Evolutionary conservation across 2,329 filamentous ascomycete species (phyloP).

Genomic region (Malbranchea cinnamomea): DNA sequence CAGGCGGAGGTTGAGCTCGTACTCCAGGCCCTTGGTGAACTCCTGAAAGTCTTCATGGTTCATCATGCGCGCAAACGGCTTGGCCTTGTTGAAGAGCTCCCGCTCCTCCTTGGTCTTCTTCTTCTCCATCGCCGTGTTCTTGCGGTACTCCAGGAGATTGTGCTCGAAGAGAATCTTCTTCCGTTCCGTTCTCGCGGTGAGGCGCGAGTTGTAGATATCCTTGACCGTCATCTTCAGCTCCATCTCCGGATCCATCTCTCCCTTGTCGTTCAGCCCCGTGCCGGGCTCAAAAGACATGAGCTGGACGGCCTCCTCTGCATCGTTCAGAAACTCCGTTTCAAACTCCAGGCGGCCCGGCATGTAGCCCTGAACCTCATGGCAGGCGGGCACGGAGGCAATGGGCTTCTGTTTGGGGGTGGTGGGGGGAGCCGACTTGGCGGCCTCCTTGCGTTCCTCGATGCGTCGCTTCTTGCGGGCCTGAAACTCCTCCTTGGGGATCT

Average conservation of each 20-base stretch:
- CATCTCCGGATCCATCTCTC: conserved; percentile 86
- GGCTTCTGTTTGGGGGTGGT: conserved; percentile 88
- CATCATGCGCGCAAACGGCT: conserved; percentile 95
- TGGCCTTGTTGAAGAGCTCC: conserved; percentile 80
- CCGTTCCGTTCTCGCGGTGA: conserved; percentile 80
- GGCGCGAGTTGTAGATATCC: conserved; percentile 88
- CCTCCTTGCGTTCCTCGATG: conserved; percentile 83
- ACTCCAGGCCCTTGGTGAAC: conserved; percentile 69
- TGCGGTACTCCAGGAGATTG: conserved; percentile 79
- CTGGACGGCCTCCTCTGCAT: conserved; percentile 94
- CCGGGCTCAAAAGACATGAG: conserved; percentile 97
- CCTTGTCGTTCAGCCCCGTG: conserved; percentile 79
- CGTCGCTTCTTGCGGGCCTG: conserved; percentile 82
- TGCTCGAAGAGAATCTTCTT: conserved; percentile 98
- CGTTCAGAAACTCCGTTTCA: conserved; percentile 93
- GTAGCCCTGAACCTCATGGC: conserved; percentile 95
- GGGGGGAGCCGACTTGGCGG: conserved; percentile 66
- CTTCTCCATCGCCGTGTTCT: conserved; percentile 81
- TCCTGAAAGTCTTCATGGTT: conserved; percentile 79
- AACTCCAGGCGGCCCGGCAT: conserved; percentile 97
- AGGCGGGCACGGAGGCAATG: conserved; percentile 85
- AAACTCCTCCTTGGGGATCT: conserved; percentile 80
- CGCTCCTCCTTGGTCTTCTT: conserved; percentile 91
- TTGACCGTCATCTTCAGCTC: conserved; percentile 96
- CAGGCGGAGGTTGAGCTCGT: conserved; percentile 80